Percentiles rank a stretch among this genome's conserved stretches.
phyloP scores from a whole-genome alignment of 2,329 filamentous ascomycete genomes.

The Colletotrichum sp. region DNA sequence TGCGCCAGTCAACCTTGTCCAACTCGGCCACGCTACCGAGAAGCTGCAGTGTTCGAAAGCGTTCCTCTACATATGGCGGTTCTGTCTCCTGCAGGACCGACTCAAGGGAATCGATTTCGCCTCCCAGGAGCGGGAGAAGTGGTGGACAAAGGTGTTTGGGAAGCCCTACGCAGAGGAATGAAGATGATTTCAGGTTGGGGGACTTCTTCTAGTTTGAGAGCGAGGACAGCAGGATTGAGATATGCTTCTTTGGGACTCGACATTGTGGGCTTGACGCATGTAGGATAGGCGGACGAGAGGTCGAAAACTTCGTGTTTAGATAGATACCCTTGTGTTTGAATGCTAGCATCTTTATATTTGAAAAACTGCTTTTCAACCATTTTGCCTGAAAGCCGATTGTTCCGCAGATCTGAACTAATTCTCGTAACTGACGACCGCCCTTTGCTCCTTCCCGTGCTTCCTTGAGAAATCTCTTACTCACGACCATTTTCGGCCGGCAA shows the following conservation, averaged over 20 bases:
- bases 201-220: not conserved
- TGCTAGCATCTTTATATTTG: not conserved
- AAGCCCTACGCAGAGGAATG: not conserved
- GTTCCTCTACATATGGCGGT: not conserved
- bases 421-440: accelerated
- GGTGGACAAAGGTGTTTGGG: not conserved
- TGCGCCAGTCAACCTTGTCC: not conserved
- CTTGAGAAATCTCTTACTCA: no score
- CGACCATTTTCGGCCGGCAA: no score
- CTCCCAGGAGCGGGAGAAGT: not conserved
- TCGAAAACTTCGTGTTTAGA: not conserved
- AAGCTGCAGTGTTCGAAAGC: not conserved
- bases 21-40: not conserved
- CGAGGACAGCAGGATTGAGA: not conserved
- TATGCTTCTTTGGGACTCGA: not conserved
- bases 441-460: not conserved
- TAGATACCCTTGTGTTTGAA: not conserved
- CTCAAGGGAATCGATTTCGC: not conserved
- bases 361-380: not conserved
- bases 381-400: not conserved
- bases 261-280: not conserved
- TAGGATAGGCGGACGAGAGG: not conserved
- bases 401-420: accelerated
- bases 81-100: not conserved
- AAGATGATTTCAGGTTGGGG: not conserved